Evolutionary conservation across 768 basidiomycete species (phyloP).

Genomic region (Thelephora aurantiotincta): DNA sequence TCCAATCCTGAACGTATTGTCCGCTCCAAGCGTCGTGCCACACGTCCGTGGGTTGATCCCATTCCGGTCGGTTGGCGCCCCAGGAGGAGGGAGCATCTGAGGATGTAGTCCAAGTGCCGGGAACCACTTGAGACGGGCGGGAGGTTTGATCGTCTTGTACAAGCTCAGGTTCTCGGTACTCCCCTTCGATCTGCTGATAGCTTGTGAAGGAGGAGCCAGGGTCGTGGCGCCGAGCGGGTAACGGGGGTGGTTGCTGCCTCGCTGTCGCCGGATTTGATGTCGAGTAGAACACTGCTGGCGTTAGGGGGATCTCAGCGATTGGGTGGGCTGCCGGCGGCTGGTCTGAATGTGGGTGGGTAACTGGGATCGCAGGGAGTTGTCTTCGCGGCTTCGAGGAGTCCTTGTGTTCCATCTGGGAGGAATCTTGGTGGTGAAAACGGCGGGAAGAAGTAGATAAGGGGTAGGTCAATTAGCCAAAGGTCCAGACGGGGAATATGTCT

Average conservation of each 20-base stretch:
- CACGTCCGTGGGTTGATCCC: conserved; percentile 11
- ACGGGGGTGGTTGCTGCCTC: conserved; percentile 18
- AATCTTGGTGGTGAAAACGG: neutral
- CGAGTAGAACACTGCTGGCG: conserved; percentile 9
- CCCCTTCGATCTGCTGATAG: conserved; percentile 15
- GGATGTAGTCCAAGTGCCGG: neutral
- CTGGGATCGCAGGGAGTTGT: neutral
- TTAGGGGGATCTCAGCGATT: conserved; percentile 12
- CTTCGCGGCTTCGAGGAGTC: neutral
- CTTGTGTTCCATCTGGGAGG: neutral
- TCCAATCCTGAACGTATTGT: conserved; percentile 1
- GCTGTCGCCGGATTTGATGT: neutral
- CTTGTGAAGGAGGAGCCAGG: conserved; percentile 24
- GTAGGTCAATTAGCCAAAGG: no score
- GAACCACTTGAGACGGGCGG: neutral
- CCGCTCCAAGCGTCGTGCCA: conserved; percentile 4
- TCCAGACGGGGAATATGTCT: no score
- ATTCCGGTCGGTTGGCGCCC: neutral
- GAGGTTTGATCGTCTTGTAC: conserved; percentile 10
- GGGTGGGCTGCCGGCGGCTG: neutral
- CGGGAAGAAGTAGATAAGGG: no score
- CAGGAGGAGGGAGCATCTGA: neutral
- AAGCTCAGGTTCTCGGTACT: conserved; percentile 18
- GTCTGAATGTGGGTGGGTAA: neutral
- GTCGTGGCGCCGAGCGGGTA: conserved; percentile 19